Conservation (phyloP, 2,329 filamentous ascomycete genomes). For the Daldinia eschscholtzii region DNA sequence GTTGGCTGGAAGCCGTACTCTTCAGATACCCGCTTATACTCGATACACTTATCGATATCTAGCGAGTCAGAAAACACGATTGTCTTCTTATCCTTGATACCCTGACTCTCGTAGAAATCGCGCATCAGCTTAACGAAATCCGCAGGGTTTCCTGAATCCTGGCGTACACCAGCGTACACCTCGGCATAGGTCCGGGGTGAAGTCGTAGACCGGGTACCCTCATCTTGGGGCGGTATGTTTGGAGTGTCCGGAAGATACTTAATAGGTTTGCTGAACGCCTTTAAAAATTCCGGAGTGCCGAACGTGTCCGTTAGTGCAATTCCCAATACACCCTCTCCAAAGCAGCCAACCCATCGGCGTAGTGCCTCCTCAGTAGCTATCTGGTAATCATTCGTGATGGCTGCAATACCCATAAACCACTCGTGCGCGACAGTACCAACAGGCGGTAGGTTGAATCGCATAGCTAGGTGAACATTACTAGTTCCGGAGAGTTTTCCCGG, state of each 20-base stretch:
- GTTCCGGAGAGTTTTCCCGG: conserved; percentile 85
- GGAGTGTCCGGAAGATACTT: conserved; percentile 58
- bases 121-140: conserved; percentile 84
- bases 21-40: conserved; percentile 89
- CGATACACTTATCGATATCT: conserved; percentile 88
- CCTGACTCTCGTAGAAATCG: conserved; percentile 81
- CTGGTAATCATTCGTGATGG: conserved; percentile 87
- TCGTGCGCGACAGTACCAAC: conserved; percentile 94
- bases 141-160: conserved; percentile 89
- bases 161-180: conserved; percentile 84
- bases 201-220: conserved; percentile 58
- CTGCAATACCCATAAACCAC: conserved; percentile 99
- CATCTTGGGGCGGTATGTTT: conserved; percentile 54
- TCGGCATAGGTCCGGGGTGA: conserved; percentile 78
- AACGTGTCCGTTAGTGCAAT: conserved; percentile 98
- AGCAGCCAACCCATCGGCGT: conserved; percentile 90
- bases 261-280: conserved; percentile 80
- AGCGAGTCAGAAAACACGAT: conserved; percentile 97
- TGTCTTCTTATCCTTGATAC: conserved; percentile 83
- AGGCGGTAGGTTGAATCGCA: conserved; percentile 87
- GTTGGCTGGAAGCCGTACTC: conserved; percentile 83
- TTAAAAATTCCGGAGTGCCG: conserved; percentile 89
- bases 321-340: conserved; percentile 84
- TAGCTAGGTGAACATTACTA: conserved; percentile 96
- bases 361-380: conserved; percentile 87